phyloP scores from a whole-genome alignment of 2,329 filamentous ascomycete genomes.

The Salinomyces thailandicus region DNA sequence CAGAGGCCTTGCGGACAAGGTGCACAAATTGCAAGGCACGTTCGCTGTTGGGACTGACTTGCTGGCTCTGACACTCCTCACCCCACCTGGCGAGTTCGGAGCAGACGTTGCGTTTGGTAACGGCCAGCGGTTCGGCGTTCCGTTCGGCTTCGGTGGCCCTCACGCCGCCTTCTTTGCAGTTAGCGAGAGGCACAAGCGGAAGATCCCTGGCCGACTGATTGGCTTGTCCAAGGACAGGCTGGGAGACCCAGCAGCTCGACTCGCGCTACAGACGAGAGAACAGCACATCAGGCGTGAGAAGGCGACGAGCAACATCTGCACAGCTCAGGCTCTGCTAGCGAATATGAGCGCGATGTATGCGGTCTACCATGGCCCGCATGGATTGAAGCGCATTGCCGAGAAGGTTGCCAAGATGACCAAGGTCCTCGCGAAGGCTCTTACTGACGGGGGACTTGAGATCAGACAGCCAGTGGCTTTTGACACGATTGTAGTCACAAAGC shows the following conservation, averaged over 20 bases:
- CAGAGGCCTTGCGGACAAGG: slow-evolving; percentile 58
- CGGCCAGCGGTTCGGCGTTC: slow-evolving; percentile 82
- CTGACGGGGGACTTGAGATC: slow-evolving; percentile 47
- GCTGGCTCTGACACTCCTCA: slow-evolving; percentile 74
- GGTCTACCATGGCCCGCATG: slow-evolving; percentile 80
- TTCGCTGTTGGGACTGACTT: slow-evolving; percentile 86
- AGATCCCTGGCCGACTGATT: slow-evolving; percentile 82
- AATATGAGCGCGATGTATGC: slow-evolving; percentile 97
- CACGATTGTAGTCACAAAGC: slow-evolving; percentile 55
- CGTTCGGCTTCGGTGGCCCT: slow-evolving; percentile 85
- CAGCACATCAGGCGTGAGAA: slow-evolving; percentile 95
- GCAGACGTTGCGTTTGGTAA: slow-evolving; percentile 93
- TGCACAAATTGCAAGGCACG: slow-evolving; percentile 67
- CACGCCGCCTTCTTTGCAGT: slow-evolving; percentile 95
- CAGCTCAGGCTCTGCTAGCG: slow-evolving; percentile 81
- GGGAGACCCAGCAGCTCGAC: slow-evolving; percentile 67
- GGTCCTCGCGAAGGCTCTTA: slow-evolving; percentile 39
- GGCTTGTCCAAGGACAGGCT: slow-evolving; percentile 85
- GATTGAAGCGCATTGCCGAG: slow-evolving; percentile 73
- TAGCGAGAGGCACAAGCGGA: slow-evolving; percentile 82
- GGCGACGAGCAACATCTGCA: slow-evolving; percentile 96
- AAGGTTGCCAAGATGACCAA: slow-evolving; percentile 62
- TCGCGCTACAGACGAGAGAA: slow-evolving; percentile 85
- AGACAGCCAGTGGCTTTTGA: slow-evolving; percentile 51
- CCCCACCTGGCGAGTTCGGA: slow-evolving; percentile 85